Evolutionary conservation across 768 basidiomycete genomes (phyloP).

Genomic region (Boletellus sp.): DNA sequence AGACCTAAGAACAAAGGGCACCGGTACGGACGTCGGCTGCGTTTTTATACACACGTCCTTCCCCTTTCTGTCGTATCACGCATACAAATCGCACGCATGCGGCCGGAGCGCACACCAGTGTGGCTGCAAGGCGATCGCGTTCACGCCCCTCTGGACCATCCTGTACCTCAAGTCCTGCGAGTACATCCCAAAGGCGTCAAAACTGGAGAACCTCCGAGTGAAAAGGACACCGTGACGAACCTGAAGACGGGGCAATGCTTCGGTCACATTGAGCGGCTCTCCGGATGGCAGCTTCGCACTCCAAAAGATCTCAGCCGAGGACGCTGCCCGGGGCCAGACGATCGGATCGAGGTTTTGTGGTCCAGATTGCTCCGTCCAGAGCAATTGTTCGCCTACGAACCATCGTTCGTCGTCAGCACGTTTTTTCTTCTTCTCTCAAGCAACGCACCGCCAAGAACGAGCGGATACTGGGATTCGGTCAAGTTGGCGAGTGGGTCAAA

Average conservation of each 20-base stretch:
- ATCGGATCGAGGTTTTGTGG: conserved; percentile 42
- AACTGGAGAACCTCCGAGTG: too few species aligned
- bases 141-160: conserved; percentile 46
- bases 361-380: conserved; percentile 47
- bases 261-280: conserved; percentile 28
- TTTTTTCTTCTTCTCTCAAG: neutral
- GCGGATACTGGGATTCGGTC: conserved; percentile 30
- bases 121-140: conserved; percentile 51
- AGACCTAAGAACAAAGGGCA: too few species aligned
- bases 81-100: conserved; percentile 37
- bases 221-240: conserved; percentile 8
- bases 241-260: conserved; percentile 50
- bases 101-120: conserved; percentile 55
- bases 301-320: conserved; percentile 55
- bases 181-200: neutral
- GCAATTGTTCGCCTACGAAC: conserved; percentile 33
- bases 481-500: conserved; percentile 50
- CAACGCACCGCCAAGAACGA: conserved; percentile 37
- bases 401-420: neutral
- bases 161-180: conserved; percentile 42
- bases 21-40: too few species aligned
- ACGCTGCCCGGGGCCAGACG: conserved; percentile 47
- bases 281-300: conserved; percentile 39
- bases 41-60: too few species aligned
- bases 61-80: conserved; percentile 11